Base-by-base conservation (phyloP, 2,329 filamentous ascomycete genomes). In the Alternaria arborescens region DNA sequence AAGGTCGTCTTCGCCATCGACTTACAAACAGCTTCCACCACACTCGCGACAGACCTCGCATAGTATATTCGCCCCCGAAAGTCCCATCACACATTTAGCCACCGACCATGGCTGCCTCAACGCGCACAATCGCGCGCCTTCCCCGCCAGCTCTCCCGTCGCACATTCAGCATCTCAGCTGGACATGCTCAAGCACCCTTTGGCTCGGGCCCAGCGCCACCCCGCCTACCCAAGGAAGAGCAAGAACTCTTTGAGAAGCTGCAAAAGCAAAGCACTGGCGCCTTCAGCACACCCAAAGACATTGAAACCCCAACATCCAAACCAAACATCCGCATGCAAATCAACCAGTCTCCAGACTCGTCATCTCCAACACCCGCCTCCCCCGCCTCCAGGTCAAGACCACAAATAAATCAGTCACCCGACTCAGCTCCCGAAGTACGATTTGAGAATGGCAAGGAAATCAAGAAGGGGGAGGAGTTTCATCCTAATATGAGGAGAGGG, bases 181-280 rank as follows among this genome's bases (percentile, higher is more conserved):
- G 50, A 61, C 4, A 51, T 38, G 65, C 66, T 0, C 38, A 59
- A 48, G 60, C 68, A 20, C 60, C 70, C 2, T 79, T 79, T 64
- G 59, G 60, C 41, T 51, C 82, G 18, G 83, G 83, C 12, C 92
- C 94, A 24, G 81, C 92, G 8, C 95, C 95, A 16, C 94, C 93
- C 0, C 91, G 93, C 50, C 91, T 98, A 11, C 93, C 94, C 7
- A 89, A 93, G 71, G 89, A 92, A 78, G 90, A 97, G 70, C 94
- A 97, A 82, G 92, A 93, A 77, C 87, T 96, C 67, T 97, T 95
- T 78, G 94, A 97, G 80, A 86, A 89, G 42, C 89, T 98, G 4
- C 93, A 97, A 76, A 87, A 87, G 69, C 84, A 85, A 76, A 97
- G 83, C 68, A 96, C 88, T 66, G 92, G 86, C 65, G 95, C 81